phyloP scores from a whole-genome alignment of 345 rosid genomes.

The Hibiscus trionum region DNA sequence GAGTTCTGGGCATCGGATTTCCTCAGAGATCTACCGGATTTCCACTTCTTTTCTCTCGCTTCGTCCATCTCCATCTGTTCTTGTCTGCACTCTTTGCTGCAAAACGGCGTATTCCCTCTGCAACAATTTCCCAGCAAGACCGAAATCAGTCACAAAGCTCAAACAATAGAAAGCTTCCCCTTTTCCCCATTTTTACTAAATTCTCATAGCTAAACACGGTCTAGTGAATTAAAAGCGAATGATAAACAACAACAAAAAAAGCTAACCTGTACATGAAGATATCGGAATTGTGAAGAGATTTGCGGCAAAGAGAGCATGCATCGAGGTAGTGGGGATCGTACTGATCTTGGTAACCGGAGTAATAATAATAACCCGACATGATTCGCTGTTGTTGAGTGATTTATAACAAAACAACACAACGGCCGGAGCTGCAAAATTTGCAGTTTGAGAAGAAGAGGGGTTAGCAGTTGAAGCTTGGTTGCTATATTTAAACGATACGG shows the following conservation, averaged over 20 bases:
- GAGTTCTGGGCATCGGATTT: constrained; percentile 36
- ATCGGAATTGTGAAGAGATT: constrained; percentile 56
- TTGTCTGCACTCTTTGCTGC: constrained; percentile 77
- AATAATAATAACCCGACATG: constrained; percentile 30
- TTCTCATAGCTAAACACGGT: background rate
- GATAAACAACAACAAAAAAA: background rate
- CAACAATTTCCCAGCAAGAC: background rate
- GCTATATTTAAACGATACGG: constrained; percentile 1
- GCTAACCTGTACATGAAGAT: constrained; percentile 90
- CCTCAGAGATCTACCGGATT: constrained; percentile 45
- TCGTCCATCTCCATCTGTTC: constrained; percentile 75
- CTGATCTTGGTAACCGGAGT: constrained; percentile 20
- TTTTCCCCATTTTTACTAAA: background rate
- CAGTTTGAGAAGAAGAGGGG: background rate
- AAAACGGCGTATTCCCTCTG: constrained; percentile 69
- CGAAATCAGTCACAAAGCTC: background rate
- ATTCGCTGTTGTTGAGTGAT: background rate
- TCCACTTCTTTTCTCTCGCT: constrained; percentile 39
- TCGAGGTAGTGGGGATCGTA: constrained; percentile 60
- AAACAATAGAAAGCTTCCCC: no score
- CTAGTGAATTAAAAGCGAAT: background rate
- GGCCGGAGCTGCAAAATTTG: background rate
- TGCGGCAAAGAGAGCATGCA: constrained; percentile 62
- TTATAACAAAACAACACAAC: background rate
- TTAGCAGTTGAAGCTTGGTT: background rate